phyloP scores from a whole-genome alignment of 2,329 filamentous ascomycete genomes.

The Trichoderma endophyticum region DNA sequence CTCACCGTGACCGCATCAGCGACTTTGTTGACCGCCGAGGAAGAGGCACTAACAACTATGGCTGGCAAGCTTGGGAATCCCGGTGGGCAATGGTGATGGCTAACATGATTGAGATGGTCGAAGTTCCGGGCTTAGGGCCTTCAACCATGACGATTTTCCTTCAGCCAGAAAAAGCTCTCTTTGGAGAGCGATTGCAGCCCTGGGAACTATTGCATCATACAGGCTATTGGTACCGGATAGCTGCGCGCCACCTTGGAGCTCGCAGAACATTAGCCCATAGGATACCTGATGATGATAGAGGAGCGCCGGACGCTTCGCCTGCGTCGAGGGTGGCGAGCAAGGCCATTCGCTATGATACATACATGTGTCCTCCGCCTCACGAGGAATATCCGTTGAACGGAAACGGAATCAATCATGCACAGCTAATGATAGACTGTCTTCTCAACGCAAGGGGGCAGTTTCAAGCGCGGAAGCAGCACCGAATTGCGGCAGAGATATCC shows the following conservation, averaged over 20 bases:
- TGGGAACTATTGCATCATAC: slow-evolving; percentile 64
- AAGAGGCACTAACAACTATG: slow-evolving; percentile 83
- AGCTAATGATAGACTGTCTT: slow-evolving; percentile 53
- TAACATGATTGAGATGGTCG: slow-evolving; percentile 53
- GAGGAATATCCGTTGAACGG: slow-evolving; percentile 55
- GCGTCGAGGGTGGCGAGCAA: slow-evolving; percentile 47
- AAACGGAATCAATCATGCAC: slow-evolving; percentile 52
- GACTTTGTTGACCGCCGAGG: slow-evolving; percentile 80
- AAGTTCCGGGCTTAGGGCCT: slow-evolving; percentile 49
- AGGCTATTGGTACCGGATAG: slow-evolving; percentile 64
- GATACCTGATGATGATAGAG: slow-evolving; percentile 58
- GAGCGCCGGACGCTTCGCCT: slow-evolving; percentile 46
- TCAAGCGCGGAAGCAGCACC: slow-evolving; percentile 49
- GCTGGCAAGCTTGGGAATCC: slow-evolving; percentile 91
- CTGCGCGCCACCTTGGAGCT: slow-evolving; percentile 54
- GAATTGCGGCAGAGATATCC: slow-evolving; percentile 53
- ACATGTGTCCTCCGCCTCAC: slow-evolving; percentile 62
- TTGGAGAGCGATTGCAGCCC: slow-evolving; percentile 57
- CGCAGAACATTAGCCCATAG: slow-evolving; percentile 52
- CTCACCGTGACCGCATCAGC: slow-evolving; percentile 69
- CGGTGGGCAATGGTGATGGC: slow-evolving; percentile 65
- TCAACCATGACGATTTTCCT: slow-evolving; percentile 47
- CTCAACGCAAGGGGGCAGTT: slow-evolving; percentile 53
- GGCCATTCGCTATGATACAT: slow-evolving; percentile 59
- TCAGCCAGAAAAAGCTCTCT: slow-evolving; percentile 55